These are phyloP conservation scores for Russula vinacea DNA, from an alignment of 768 basidiomycete genomes.

Conservation along the genomic window DNA sequence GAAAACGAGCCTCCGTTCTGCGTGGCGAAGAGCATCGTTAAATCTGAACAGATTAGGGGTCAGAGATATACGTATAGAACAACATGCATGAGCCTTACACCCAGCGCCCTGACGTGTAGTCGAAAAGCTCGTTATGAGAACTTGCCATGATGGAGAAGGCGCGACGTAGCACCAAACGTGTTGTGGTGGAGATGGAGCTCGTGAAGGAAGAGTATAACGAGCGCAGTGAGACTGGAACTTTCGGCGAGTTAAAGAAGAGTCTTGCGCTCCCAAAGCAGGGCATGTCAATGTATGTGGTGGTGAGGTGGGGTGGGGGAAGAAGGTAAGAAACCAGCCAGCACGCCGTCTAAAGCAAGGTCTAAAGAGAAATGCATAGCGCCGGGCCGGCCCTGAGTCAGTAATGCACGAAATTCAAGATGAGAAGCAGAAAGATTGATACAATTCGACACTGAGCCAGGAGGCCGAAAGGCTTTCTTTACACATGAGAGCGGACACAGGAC, in stretches of 20 bases:
- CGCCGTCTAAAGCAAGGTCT: too few species aligned
- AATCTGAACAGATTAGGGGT: constrained; percentile 20
- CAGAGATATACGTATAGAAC: constrained; percentile 25
- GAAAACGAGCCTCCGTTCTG: constrained; percentile 46
- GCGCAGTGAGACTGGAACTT: constrained; percentile 2
- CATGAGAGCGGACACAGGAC: too few species aligned
- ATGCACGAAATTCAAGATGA: too few species aligned
- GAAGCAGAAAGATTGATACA: too few species aligned
- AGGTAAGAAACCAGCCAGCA: background rate
- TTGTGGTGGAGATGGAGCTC: background rate
- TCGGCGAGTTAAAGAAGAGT: background rate
- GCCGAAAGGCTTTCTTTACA: too few species aligned
- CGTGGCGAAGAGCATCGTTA: constrained; percentile 42
- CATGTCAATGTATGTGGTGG: constrained; percentile 2
- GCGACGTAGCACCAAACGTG: background rate
- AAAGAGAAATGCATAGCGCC: too few species aligned
- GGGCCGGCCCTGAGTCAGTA: too few species aligned
- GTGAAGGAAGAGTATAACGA: background rate
- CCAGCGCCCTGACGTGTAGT: constrained; percentile 35
- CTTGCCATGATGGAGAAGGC: background rate
- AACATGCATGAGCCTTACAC: constrained; percentile 30
- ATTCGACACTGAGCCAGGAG: too few species aligned
- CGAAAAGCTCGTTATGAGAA: constrained; percentile 28
- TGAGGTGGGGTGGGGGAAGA: background rate
- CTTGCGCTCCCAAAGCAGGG: background rate